Conservation (phyloP, 495 filamentous ascomycete genomes). For the Pseudevernia furfuracea region DNA sequence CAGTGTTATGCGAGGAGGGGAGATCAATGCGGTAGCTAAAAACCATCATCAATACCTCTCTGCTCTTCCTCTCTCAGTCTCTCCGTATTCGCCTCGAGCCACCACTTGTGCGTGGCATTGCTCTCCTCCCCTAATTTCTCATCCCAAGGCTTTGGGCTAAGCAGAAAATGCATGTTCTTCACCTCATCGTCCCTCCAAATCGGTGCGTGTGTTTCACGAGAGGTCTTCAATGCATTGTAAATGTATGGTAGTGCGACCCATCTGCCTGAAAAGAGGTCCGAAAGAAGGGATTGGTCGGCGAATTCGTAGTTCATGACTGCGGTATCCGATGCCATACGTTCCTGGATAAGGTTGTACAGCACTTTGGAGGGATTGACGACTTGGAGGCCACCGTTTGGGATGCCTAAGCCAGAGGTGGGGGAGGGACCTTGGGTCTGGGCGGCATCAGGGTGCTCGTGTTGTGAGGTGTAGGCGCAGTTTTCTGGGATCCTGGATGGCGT, state of each 20-base stretch:
- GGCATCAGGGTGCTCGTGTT: slow-evolving; percentile 49
- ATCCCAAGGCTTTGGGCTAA: slow-evolving; percentile 80
- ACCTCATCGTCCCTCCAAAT: slow-evolving; percentile 73
- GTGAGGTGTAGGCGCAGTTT: slow-evolving; percentile 69
- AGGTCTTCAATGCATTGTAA: slow-evolving; percentile 78
- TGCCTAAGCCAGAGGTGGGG: slow-evolving; percentile 48
- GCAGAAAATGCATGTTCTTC: slow-evolving; percentile 73
- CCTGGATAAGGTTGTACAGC: slow-evolving; percentile 50
- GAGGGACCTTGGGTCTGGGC: slow-evolving; percentile 52
- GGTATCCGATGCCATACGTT: slow-evolving; percentile 37
- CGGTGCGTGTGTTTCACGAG: slow-evolving; percentile 59
- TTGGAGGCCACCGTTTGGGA: slow-evolving; percentile 66
- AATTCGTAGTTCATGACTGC: slow-evolving; percentile 54
- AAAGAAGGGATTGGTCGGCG: slow-evolving; percentile 66
- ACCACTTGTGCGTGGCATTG: slow-evolving; percentile 58
- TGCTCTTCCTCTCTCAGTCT: slow-evolving; percentile 44
- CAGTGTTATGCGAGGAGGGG: neutral
- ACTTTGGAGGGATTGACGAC: slow-evolving; percentile 57
- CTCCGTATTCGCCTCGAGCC: slow-evolving; percentile 51
- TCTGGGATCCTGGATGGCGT: slow-evolving; percentile 45
- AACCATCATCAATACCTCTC: slow-evolving; percentile 28
- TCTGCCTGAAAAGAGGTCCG: slow-evolving; percentile 53
- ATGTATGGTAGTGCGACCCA: slow-evolving; percentile 71
- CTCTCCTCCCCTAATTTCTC: slow-evolving; percentile 41
- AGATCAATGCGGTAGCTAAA: slow-evolving; percentile 4